phyloP scores from a whole-genome alignment of 1,139 yeast genomes.

The Meyerozyma smithsonii region DNA sequence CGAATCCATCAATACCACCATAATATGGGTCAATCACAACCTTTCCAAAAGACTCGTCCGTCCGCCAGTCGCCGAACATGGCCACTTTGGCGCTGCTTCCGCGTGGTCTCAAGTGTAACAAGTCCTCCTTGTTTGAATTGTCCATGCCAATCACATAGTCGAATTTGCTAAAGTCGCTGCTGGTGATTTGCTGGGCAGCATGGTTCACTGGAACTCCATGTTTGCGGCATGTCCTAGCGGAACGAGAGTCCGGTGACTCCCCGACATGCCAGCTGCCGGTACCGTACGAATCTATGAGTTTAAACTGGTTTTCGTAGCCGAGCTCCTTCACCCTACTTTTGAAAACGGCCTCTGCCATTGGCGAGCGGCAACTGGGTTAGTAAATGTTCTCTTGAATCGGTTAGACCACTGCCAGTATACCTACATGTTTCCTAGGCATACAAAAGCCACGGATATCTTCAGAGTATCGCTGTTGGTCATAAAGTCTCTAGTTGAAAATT shows the following conservation, averaged over 20 bases:
- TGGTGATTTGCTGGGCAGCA: slow-evolving; percentile 62
- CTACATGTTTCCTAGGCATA: slow-evolving; percentile 87
- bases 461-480: slow-evolving; percentile 21
- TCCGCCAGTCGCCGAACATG: slow-evolving; percentile 76
- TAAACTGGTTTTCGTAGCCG: slow-evolving; percentile 39
- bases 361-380: slow-evolving; percentile 73
- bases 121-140: slow-evolving; percentile 54
- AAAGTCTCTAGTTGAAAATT: background rate
- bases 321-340: slow-evolving; percentile 52
- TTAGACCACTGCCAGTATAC: too few relatives aligned
- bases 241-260: slow-evolving; percentile 72
- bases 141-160: slow-evolving; percentile 91
- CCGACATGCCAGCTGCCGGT: slow-evolving; percentile 85
- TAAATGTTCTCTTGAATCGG: too few relatives aligned
- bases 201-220: slow-evolving; percentile 77
- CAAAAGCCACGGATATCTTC: slow-evolving; percentile 70
- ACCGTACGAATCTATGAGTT: slow-evolving; percentile 78
- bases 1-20: slow-evolving; percentile 82
- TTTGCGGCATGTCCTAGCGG: slow-evolving; percentile 60
- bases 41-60: slow-evolving; percentile 39
- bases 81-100: slow-evolving; percentile 45
- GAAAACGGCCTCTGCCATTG: slow-evolving; percentile 97
- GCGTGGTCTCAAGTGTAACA: slow-evolving; percentile 57
- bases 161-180: slow-evolving; percentile 58
- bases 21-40: slow-evolving; percentile 89